Percentiles rank a stretch among this genome's conserved stretches.
phyloP scores from a whole-genome alignment of 2,329 filamentous ascomycete species.

The Xylaria sp. region DNA sequence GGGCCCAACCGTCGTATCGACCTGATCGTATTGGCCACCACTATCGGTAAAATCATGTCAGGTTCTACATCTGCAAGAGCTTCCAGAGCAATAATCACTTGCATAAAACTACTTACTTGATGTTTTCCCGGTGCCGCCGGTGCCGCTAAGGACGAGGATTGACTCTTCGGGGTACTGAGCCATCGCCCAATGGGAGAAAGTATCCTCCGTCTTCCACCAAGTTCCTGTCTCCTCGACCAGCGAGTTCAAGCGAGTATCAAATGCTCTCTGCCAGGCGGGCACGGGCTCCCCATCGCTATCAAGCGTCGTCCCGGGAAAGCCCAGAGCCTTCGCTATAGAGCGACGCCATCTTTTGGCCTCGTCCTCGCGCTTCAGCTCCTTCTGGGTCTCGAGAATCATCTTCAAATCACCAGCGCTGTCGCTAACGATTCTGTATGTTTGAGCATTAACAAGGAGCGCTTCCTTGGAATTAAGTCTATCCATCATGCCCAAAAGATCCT shows the following conservation, averaged over 20 bases:
- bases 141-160: conserved; percentile 38
- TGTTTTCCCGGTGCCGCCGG: conserved; percentile 42
- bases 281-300: conserved; percentile 40
- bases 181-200: conserved; percentile 35
- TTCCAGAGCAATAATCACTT: not conserved
- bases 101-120: conserved; percentile 29
- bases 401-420: conserved; percentile 41
- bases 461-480: conserved; percentile 43
- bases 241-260: conserved; percentile 39
- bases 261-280: conserved; percentile 40
- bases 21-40: conserved; percentile 41
- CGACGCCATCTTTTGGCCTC: conserved; percentile 41
- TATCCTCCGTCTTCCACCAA: conserved; percentile 35
- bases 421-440: conserved; percentile 43
- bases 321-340: conserved; percentile 38
- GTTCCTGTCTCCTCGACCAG: conserved; percentile 40
- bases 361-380: conserved; percentile 40
- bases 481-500: conserved; percentile 42
- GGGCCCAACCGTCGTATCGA: conserved; percentile 34
- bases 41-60: not conserved
- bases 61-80: not conserved
- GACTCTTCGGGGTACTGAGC: conserved; percentile 30
- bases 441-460: conserved; percentile 41
- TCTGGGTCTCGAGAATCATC: conserved; percentile 39
- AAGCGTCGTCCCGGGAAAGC: conserved; percentile 37